phyloP scores from a whole-genome alignment of 441 rosid genomes.

The Croton setiger region DNA sequence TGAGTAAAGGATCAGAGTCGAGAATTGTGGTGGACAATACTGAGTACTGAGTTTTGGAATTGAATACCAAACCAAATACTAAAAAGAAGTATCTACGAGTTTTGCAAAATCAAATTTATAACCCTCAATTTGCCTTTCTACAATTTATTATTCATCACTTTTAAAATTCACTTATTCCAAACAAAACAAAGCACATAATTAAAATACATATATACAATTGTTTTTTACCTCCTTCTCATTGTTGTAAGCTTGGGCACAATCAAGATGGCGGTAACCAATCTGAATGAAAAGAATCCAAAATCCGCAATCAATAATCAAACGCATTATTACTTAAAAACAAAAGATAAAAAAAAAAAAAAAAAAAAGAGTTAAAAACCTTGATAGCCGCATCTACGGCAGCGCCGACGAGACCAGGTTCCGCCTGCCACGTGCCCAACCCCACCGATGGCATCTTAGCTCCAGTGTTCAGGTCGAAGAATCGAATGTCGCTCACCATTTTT shows the following conservation, averaged over 20 bases:
- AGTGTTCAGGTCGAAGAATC: constrained; percentile 44
- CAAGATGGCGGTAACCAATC: constrained; percentile 79
- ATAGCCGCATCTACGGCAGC: constrained; percentile 42
- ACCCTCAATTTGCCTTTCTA: too few species aligned
- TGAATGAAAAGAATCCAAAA: constrained; percentile 15
- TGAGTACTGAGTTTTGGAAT: too few species aligned
- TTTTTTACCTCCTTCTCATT: constrained; percentile 80
- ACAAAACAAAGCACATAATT: too few species aligned
- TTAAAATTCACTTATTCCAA: too few species aligned
- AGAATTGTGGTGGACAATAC: too few species aligned
- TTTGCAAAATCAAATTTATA: too few species aligned
- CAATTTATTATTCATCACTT: too few species aligned
- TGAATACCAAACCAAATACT: too few species aligned
- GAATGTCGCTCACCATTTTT: constrained; percentile 32
- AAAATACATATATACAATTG: too few species aligned
- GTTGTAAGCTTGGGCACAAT: constrained; percentile 63
- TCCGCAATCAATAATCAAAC: neutral
- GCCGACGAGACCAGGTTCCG: constrained; percentile 50
- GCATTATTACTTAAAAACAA: neutral
- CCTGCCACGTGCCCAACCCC: constrained; percentile 60
- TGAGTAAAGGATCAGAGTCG: neutral
- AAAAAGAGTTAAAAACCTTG: too few species aligned
- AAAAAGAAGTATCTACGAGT: too few species aligned
- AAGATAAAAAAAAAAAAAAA: neutral
- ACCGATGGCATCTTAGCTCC: constrained; percentile 62